A percentile compares a stretch with the other conserved stretches of the same genome.
phyloP scores from a whole-genome alignment of 352 stramenopile species.

The Phytopythium montanum region DNA sequence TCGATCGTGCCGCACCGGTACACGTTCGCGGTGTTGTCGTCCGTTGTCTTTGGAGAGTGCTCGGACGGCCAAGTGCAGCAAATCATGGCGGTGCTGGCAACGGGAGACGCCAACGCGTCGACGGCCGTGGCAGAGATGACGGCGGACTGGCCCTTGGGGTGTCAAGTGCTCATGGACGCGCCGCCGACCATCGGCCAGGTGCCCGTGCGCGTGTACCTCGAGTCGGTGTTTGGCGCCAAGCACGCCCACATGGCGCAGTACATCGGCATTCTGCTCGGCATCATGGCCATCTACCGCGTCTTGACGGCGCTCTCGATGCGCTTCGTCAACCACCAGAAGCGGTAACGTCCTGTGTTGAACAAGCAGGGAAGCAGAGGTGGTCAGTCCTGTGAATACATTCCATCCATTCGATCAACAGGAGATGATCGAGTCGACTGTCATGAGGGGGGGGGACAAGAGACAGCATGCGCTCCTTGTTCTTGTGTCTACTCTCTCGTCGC shows the following conservation, averaged over 20 bases:
- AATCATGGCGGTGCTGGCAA: slow-evolving; percentile 5
- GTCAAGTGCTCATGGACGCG: slow-evolving; percentile 18
- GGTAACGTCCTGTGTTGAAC: slow-evolving; percentile 5
- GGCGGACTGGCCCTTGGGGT: slow-evolving; percentile 16
- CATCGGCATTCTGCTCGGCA: slow-evolving; percentile 18
- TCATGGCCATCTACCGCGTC: slow-evolving; percentile 30
- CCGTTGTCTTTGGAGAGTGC: slow-evolving; percentile 28
- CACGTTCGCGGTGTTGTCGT: slow-evolving; percentile 19
- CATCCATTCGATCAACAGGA: too few species aligned
- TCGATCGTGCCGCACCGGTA: slow-evolving; percentile 23
- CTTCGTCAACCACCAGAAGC: slow-evolving; percentile 34
- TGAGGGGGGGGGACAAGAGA: background rate
- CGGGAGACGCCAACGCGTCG: background rate
- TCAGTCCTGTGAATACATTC: background rate
- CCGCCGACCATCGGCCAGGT: slow-evolving; percentile 12
- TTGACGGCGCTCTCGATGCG: slow-evolving; percentile 29
- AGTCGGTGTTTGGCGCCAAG: slow-evolving; percentile 25
- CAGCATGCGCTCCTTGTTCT: background rate
- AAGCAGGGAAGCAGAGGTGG: background rate
- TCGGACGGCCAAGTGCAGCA: slow-evolving; percentile 12
- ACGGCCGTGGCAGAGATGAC: slow-evolving; percentile 1
- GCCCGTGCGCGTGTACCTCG: slow-evolving; percentile 21
- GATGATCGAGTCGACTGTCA: too few species aligned
- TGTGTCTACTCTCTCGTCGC: background rate
- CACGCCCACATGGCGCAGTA: slow-evolving; percentile 25